Percentiles rank a stretch among this genome's conserved stretches.
phyloP scores from a whole-genome alignment of 2,329 filamentous ascomycete genomes.

The Hirsutella minnesotensis region DNA sequence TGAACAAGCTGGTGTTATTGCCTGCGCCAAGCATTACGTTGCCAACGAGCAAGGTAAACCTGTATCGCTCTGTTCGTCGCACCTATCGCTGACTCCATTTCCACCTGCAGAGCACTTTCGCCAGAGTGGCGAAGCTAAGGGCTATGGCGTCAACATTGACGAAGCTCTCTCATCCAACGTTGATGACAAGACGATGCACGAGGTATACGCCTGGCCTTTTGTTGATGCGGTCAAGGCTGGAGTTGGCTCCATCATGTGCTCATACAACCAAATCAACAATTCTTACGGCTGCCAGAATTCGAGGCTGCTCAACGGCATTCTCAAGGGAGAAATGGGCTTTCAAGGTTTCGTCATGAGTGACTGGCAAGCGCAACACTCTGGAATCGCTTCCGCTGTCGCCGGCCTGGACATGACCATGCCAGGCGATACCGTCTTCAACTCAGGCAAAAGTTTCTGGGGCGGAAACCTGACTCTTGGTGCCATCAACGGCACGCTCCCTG shows the following conservation, averaged over 20 bases:
- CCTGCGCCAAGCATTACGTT: slow-evolving; percentile 69
- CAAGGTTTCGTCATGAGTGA: slow-evolving; percentile 74
- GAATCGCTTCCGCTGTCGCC: slow-evolving; percentile 52
- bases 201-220: slow-evolving; percentile 70
- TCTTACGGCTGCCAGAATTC: slow-evolving; percentile 73
- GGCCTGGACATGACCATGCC: slow-evolving; percentile 86
- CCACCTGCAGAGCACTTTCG: slow-evolving; percentile 52
- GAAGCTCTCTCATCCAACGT: slow-evolving; percentile 50
- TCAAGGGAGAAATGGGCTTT: slow-evolving; percentile 73
- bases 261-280: slow-evolving; percentile 71
- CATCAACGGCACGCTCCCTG: slow-evolving; percentile 77
- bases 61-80: slow-evolving; percentile 1
- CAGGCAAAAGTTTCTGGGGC: slow-evolving; percentile 67
- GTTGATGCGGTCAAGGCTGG: slow-evolving; percentile 59
- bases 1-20: slow-evolving; percentile 70
- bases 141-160: slow-evolving; percentile 45
- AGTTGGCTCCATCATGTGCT: slow-evolving; percentile 52
- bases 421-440: slow-evolving; percentile 68
- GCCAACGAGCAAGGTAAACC: slow-evolving; percentile 52
- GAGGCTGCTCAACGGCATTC: slow-evolving; percentile 58
- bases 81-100: fast-evolving
- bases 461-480: slow-evolving; percentile 79
- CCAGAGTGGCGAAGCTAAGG: slow-evolving; percentile 42
- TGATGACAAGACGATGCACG: slow-evolving; percentile 64
- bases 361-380: slow-evolving; percentile 65